A percentile compares a stretch with the other conserved stretches of the same genome.
These are phyloP conservation scores for Coniferiporia sulphurascens DNA, from an alignment of 1,284 basidiomycete genomes.

Conservation along the genomic window DNA sequence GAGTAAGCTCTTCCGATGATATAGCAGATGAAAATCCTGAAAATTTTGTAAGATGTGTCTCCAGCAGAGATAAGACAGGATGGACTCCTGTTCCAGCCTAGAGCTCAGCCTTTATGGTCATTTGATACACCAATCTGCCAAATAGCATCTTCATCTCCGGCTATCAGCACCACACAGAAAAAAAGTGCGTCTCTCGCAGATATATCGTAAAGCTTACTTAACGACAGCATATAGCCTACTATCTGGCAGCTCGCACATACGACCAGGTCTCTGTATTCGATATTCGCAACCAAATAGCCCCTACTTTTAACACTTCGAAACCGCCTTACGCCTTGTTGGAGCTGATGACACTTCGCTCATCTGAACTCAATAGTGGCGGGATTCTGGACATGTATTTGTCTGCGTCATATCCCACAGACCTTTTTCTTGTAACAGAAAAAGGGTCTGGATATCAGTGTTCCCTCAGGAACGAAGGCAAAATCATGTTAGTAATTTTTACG, in stretches of 20 bases:
- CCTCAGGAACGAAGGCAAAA: slow-evolving; percentile 5
- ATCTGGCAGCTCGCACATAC: slow-evolving; percentile 23
- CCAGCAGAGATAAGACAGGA: slow-evolving; percentile 31
- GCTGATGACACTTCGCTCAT: slow-evolving; percentile 14
- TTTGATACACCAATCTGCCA: slow-evolving; percentile 58
- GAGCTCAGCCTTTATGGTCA: slow-evolving; percentile 34
- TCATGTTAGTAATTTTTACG: slow-evolving; percentile 17
- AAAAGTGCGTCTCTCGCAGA: slow-evolving; percentile 21
- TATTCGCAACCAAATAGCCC: slow-evolving; percentile 19
- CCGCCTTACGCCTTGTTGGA: slow-evolving; percentile 8
- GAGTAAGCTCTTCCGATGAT: slow-evolving; percentile 37
- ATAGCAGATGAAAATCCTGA: too few species aligned
- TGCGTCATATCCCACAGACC: background rate
- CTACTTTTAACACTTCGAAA: background rate
- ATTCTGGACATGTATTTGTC: slow-evolving; percentile 21
- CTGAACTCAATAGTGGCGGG: slow-evolving; percentile 17
- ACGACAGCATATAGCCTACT: slow-evolving; percentile 15
- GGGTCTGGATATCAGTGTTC: slow-evolving; percentile 20
- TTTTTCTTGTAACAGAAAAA: slow-evolving; percentile 22
- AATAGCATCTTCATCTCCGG: slow-evolving; percentile 30
- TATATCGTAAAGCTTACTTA: background rate
- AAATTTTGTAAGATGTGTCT: slow-evolving; percentile 43
- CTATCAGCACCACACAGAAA: slow-evolving; percentile 33
- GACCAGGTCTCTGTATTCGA: slow-evolving; percentile 29
- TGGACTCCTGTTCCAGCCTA: slow-evolving; percentile 37